Percentiles rank a stretch among this genome's conserved stretches.
Conservation (phyloP, 345 rosid genomes). For the Firmiana major region DNA sequence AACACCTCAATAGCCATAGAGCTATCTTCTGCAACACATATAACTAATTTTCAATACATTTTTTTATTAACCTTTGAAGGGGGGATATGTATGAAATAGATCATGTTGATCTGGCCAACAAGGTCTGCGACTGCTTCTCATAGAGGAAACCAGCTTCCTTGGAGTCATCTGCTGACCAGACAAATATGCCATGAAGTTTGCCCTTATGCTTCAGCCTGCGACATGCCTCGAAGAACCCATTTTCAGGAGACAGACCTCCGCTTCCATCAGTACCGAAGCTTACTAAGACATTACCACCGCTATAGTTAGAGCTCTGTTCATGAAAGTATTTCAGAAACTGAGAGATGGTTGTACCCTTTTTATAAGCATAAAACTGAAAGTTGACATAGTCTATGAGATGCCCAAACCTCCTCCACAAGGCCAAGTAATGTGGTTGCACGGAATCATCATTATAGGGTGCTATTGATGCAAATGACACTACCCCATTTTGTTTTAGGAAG, state of each 20-base stretch:
- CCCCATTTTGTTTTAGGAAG: constrained; percentile 28
- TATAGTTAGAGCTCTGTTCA: constrained; percentile 38
- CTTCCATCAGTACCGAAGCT: constrained; percentile 49
- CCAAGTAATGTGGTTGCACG: constrained; percentile 44
- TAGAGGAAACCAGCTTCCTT: constrained; percentile 35
- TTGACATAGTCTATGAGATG: constrained; percentile 58
- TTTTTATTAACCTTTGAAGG: background rate
- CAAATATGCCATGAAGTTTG: constrained; percentile 52
- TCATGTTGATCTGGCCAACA: constrained; percentile 2
- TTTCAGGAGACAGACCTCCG: constrained; percentile 40
- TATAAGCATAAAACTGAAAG: constrained; percentile 60
- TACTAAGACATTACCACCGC: constrained; percentile 38
- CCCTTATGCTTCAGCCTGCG: constrained; percentile 23
- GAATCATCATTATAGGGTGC: constrained; percentile 45
- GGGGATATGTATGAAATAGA: background rate
- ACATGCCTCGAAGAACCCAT: constrained; percentile 49
- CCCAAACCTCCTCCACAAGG: constrained; percentile 51
- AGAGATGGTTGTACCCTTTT: constrained; percentile 33
- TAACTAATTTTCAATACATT: background rate
- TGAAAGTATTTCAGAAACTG: constrained; percentile 36
- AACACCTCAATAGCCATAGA: background rate
- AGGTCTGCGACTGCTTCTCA: constrained; percentile 37
- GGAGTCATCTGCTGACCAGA: constrained; percentile 63
- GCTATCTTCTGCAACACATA: background rate
- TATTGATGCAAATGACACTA: constrained; percentile 44